Evolutionary conservation across 306 rosid species (phyloP).

Genomic region (Pterocarpus santalinus): DNA sequence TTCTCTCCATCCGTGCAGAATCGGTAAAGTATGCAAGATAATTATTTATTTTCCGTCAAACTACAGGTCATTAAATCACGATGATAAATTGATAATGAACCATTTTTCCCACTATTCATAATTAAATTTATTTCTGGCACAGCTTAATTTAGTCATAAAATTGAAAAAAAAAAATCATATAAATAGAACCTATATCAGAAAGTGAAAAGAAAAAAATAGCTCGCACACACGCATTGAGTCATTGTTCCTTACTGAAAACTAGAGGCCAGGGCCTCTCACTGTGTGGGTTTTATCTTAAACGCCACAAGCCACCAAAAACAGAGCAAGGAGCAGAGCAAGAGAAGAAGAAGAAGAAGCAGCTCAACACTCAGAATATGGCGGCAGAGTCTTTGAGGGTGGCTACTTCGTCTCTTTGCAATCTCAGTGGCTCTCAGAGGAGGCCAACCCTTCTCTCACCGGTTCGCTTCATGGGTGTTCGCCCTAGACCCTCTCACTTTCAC

Average conservation of each 20-base stretch:
- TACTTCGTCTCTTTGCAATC: slow-evolving; percentile 60
- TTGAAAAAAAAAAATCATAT: neutral
- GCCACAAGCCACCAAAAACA: neutral
- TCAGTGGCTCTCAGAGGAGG: slow-evolving; percentile 69
- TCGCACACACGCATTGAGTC: slow-evolving; percentile 6
- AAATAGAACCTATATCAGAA: neutral
- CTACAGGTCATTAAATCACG: neutral
- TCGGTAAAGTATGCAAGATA: neutral
- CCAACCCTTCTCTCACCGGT: slow-evolving; percentile 61
- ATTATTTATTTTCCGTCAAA: neutral
- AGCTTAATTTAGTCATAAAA: neutral
- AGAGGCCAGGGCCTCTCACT: slow-evolving; percentile 46
- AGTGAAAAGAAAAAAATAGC: neutral
- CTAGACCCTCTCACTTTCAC: slow-evolving; percentile 55
- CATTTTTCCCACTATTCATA: no score
- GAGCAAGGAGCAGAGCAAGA: slow-evolving; percentile 12
- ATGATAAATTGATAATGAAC: no score
- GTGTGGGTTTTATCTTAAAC: slow-evolving; percentile 51
- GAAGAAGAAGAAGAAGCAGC: neutral
- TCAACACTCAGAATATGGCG: slow-evolving; percentile 55
- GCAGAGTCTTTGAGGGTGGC: slow-evolving; percentile 65
- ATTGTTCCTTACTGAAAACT: slow-evolving; percentile 44
- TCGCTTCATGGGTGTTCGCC: slow-evolving; percentile 60
- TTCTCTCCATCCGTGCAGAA: neutral
- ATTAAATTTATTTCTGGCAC: neutral